Base-by-base conservation (phyloP, 2,329 filamentous ascomycete genomes). In the Pyrenophora tritici-repentis region DNA sequence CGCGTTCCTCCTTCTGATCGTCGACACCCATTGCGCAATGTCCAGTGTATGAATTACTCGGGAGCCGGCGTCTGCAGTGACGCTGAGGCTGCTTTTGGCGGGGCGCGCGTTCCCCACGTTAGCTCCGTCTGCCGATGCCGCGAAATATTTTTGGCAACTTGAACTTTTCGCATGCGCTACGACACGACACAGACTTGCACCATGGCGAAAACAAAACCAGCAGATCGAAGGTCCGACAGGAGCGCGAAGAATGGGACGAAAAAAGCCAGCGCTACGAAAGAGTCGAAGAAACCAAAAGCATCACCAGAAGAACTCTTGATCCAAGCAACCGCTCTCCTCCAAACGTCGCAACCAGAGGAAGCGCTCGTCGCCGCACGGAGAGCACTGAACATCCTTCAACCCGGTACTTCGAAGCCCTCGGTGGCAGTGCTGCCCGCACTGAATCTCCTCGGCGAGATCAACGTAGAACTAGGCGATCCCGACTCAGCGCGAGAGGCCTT, bases 1-100 rank as follows among this genome's bases (percentile, higher is more conserved):
- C 94, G 56, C 92, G 87, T 82, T 99, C 94, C 78, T 99, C 94
- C 61, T 87, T 78, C 75, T 99, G 94, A 55, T 99, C 94, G 81
- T 97, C 93, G 52, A 73, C 62, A 20, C 79, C 79, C 79, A 81
- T 81, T 47, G 43, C 52, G 59, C 22, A 33, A 65, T 17, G 42
- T 54, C 55, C 24, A 63, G 14, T 42, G 22, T 42, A 44, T 41
- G 16, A 34, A 34, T 9, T 46, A 35, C 38, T 43, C 32, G 20
- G 45, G 42, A 47, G 20, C 34, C 44, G 20, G 42, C 37, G 31
- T 44, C 34, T 41, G 26, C 33, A 53, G 45, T 55, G 53, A 55
- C 42, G 58, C 44, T 55, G 50, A 56, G 53, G 59, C 51, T 56
- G 50, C 53, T 58, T 29, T 52, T 54, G 49, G 61, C 51, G 60